These are phyloP conservation scores for Zygoascus sp. DNA, from an alignment of 1,139 yeast species.

Conservation along the genomic window DNA sequence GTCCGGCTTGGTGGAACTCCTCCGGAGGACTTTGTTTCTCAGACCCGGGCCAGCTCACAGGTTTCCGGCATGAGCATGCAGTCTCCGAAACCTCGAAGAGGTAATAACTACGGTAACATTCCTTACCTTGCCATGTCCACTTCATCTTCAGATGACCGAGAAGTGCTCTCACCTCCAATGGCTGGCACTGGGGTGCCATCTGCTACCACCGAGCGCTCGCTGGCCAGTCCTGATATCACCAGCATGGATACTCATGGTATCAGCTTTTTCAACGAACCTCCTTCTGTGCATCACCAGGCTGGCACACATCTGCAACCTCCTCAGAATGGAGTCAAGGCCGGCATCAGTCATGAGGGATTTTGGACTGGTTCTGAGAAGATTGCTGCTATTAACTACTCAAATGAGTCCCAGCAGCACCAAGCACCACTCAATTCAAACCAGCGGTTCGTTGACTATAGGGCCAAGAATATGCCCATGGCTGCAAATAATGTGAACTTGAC, in stretches of 20 bases:
- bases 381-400: background rate
- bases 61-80: background rate
- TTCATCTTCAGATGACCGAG: background rate
- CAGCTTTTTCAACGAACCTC: background rate
- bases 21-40: background rate
- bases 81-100: background rate
- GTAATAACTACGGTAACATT: background rate
- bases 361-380: background rate
- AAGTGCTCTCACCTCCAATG: slow-evolving; percentile 1
- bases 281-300: background rate
- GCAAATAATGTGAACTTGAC: slow-evolving; percentile 1
- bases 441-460: background rate
- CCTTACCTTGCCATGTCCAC: slow-evolving; percentile 2
- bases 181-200: background rate
- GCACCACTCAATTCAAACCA: background rate
- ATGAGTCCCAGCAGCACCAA: too few relatives aligned
- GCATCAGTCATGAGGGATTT: background rate
- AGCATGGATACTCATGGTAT: background rate
- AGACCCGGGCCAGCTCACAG: background rate
- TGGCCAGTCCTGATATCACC: background rate
- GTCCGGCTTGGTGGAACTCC: slow-evolving; percentile 8
- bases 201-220: background rate
- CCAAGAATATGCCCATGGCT: background rate
- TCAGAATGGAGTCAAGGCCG: background rate
- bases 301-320: too few relatives aligned